Evolutionary conservation across 2,329 filamentous ascomycete species (phyloP).

Genomic region (Esteya vermicola): DNA sequence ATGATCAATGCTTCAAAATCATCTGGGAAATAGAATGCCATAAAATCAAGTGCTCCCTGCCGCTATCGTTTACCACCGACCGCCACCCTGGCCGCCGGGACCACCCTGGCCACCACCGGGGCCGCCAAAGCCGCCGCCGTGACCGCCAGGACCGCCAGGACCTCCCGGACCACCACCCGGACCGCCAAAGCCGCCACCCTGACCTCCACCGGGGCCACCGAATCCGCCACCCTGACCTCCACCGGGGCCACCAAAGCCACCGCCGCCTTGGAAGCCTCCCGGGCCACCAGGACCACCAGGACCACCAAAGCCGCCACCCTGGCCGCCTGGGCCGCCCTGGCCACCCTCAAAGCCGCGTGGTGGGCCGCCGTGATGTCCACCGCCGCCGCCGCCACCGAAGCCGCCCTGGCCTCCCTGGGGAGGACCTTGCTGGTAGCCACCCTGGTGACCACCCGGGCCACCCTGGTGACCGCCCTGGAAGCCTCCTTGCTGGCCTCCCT

Average conservation of each 20-base stretch:
- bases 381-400: background rate
- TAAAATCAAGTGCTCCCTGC: background rate
- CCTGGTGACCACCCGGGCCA: background rate
- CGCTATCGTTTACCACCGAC: background rate
- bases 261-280: background rate
- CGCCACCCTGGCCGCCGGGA: background rate
- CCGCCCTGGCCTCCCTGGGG: background rate
- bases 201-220: slow-evolving; percentile 2
- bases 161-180: background rate
- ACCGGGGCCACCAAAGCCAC: background rate
- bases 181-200: background rate
- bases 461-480: background rate
- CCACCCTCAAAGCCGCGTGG: background rate
- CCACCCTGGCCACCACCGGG: background rate
- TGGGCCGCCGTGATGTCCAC: background rate
- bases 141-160: slow-evolving; percentile 1
- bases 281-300: slow-evolving; percentile 2
- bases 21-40: background rate
- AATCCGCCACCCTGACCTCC: background rate
- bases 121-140: background rate
- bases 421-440: background rate
- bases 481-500: background rate
- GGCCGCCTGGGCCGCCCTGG: background rate
- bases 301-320: background rate
- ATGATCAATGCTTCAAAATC: no score